phyloP scores from a whole-genome alignment of 1,284 basidiomycete species.

The Malassezia slooffiae region DNA sequence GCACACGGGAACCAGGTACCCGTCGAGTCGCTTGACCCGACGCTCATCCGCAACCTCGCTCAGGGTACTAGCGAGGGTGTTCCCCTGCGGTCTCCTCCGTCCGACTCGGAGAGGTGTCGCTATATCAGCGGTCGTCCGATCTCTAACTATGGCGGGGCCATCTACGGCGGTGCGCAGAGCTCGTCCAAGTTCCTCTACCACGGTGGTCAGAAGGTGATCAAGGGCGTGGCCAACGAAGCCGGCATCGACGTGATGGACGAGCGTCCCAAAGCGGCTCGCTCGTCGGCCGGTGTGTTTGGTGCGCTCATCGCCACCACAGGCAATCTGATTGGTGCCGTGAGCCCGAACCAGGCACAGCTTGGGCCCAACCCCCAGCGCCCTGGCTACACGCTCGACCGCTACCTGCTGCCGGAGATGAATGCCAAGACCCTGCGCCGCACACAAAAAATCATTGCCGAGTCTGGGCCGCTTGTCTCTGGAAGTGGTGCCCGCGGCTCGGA shows the following conservation, averaged over 20 bases:
- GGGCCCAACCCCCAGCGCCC: slow-evolving; percentile 59
- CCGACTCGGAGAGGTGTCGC: no score
- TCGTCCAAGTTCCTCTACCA: no score
- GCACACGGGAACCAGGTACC: slow-evolving; percentile 7
- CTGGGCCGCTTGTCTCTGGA: slow-evolving; percentile 30
- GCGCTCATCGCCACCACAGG: slow-evolving; percentile 63
- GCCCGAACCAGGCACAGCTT: slow-evolving; percentile 48
- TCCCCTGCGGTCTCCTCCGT: no score
- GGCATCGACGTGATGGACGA: slow-evolving; percentile 40
- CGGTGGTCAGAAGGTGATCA: slow-evolving; percentile 18
- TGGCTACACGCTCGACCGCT: slow-evolving; percentile 60
- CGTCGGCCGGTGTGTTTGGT: slow-evolving; percentile 60
- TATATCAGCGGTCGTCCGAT: no score
- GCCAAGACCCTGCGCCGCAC: slow-evolving; percentile 42
- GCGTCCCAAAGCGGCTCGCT: slow-evolving; percentile 53
- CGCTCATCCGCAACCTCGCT: no score
- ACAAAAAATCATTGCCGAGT: slow-evolving; percentile 42
- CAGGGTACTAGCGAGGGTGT: no score
- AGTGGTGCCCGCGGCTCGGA: no score
- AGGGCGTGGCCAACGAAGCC: slow-evolving; percentile 33
- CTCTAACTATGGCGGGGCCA: no score
- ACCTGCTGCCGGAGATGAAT: slow-evolving; percentile 45
- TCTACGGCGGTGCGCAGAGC: no score
- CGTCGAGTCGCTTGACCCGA: background rate
- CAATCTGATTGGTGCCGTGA: slow-evolving; percentile 49